Evolutionary conservation across 768 basidiomycete genomes (phyloP), one percentile per base, ranked within the genome.

Genomic region (Kwoniella dendrophila): DNA sequence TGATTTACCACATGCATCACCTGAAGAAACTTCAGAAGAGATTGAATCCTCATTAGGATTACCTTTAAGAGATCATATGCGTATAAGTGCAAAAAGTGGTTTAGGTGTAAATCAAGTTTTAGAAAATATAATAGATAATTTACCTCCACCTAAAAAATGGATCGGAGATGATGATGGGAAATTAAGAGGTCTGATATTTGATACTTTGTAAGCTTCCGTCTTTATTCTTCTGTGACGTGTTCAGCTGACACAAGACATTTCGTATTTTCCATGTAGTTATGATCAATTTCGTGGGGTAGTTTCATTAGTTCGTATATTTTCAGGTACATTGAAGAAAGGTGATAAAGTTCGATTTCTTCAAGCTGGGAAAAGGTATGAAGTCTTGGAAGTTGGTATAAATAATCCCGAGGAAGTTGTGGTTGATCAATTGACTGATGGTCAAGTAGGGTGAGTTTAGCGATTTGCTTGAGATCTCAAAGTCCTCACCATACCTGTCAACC

Each of bases 271-370:
- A 56, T 20, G 50, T 63, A 95, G 92, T 59, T 97, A 94, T 78
- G 96, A 99, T 77, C 86, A 89, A 64, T 99, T 92, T 79, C 86
- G 94, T 59, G 96, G 96, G 10, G 96, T 98, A 22, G 93, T 99
- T 49, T 95, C 92, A 1, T 81, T 98, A 30, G 84, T 98, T 34
- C 90, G 85, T 67, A 79, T 99, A 20, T 87, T 89, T 70, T 84
- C 85, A 56, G 96, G 96, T 1, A 79, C 87, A 18, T 81, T 98
- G 45, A 85, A 85, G 45, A 95, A 90, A 91, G 95, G 95, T 32
- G 95, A 98, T 80, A 92, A 88, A 76, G 90, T 98, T 68, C 84
- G 83, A 10, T 95, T 92, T 29, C 88, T 85, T 61, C 85, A 90
- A 75, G 90, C 92, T 22, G 84, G 87, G 50, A 93, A 91, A 76